phyloP scores from a whole-genome alignment of 2,329 filamentous ascomycete species.

The Claviceps fusiformis region DNA sequence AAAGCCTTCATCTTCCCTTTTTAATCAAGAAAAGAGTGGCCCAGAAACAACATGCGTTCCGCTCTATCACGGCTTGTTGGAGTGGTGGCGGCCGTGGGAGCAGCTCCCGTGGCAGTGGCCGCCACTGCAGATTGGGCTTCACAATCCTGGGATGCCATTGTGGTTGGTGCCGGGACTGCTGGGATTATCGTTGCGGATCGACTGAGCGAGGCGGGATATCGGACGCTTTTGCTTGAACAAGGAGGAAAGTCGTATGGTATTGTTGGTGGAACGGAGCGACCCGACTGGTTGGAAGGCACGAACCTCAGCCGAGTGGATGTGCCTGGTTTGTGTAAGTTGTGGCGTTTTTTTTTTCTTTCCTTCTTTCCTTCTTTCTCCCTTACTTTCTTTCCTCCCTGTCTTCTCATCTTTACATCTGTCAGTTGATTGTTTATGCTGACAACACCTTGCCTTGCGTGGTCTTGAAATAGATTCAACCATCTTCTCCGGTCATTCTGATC shows the following conservation, averaged over 20 bases:
- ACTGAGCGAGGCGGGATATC: conserved; percentile 36
- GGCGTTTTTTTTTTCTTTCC: too few species aligned
- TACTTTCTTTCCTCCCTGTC: background rate
- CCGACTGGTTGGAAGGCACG: conserved; percentile 33
- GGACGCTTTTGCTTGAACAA: conserved; percentile 37
- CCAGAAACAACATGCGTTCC: background rate
- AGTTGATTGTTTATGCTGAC: background rate
- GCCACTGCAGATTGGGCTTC: conserved; percentile 5
- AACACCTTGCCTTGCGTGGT: too few species aligned
- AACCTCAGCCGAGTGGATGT: conserved; percentile 37
- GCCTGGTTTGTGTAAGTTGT: conserved; percentile 30
- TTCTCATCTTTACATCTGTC: background rate
- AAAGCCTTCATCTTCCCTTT: background rate
- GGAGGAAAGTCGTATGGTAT: conserved; percentile 36
- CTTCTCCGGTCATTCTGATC: conserved; percentile 25
- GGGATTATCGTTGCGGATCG: conserved; percentile 38
- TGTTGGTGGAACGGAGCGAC: conserved; percentile 32
- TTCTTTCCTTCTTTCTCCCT: too few species aligned
- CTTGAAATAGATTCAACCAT: conserved; percentile 33
- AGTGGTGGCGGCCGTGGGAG: background rate
- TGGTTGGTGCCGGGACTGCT: conserved; percentile 37
- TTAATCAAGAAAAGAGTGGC: too few species aligned
- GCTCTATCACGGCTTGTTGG: background rate
- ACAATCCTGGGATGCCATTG: conserved; percentile 18
- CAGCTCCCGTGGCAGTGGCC: background rate